Conservation (phyloP, 164 flowering plant genomes). For the Annona cherimola region DNA sequence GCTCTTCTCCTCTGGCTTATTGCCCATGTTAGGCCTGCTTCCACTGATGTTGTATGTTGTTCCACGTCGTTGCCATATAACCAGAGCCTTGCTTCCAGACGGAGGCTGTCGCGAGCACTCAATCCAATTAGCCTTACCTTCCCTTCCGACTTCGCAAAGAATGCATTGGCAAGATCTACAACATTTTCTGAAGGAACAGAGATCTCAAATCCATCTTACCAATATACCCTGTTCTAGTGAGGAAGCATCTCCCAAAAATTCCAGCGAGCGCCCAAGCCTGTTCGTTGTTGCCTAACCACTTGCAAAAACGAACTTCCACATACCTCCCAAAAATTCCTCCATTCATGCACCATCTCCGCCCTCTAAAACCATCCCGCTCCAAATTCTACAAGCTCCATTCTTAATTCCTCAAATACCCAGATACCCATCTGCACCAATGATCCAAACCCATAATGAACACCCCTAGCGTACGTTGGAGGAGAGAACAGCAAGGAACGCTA, state of each 20-base stretch:
- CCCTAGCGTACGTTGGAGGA: too few relatives aligned
- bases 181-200: constrained; percentile 91
- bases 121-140: constrained; percentile 87
- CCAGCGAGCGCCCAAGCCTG: too few relatives aligned
- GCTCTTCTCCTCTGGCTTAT: constrained; percentile 86
- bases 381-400: too few relatives aligned
- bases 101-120: constrained; percentile 97
- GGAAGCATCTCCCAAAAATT: constrained; percentile 39
- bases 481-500: too few relatives aligned
- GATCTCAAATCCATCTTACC: constrained; percentile 99
- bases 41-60: constrained; percentile 84
- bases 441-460: too few relatives aligned
- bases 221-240: constrained; percentile 98
- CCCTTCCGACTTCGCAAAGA: constrained; percentile 86
- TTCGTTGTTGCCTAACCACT: too few relatives aligned
- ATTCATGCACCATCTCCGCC: too few relatives aligned
- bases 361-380: too few relatives aligned
- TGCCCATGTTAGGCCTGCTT: constrained; percentile 97
- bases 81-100: constrained; percentile 95
- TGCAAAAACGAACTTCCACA: too few relatives aligned
- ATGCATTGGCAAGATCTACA: constrained; percentile 84
- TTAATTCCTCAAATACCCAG: too few relatives aligned
- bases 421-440: too few relatives aligned
- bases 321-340: too few relatives aligned
- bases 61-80: constrained; percentile 97